A percentile compares a stretch with the other conserved stretches of the same genome.
phyloP scores from a whole-genome alignment of 345 rosid genomes.

The Brassica rapa region DNA sequence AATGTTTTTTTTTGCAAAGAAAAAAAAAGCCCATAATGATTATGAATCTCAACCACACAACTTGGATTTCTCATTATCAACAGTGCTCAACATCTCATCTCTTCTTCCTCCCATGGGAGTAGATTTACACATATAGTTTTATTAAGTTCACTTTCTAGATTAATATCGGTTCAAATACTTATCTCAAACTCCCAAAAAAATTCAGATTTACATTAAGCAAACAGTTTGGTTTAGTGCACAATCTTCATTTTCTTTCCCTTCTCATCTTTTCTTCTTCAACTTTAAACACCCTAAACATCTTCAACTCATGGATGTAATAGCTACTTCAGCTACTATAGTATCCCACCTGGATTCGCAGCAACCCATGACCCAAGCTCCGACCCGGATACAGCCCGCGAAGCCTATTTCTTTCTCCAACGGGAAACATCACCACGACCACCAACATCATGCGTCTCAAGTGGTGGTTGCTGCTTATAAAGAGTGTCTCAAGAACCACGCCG shows the following conservation, averaged over 20 bases:
- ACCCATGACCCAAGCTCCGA: constrained; percentile 52
- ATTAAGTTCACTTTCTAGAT: neutral
- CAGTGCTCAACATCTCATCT: constrained; percentile 25
- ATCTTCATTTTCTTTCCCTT: neutral
- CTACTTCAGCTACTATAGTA: constrained; percentile 35
- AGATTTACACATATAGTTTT: neutral
- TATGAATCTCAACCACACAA: constrained; percentile 66
- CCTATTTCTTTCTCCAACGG: constrained; percentile 67
- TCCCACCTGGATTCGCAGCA: constrained; percentile 51
- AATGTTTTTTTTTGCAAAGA: neutral
- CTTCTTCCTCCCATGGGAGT: constrained; percentile 20
- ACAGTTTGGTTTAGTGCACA: constrained; percentile 29
- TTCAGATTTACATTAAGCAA: neutral
- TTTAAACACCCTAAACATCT: constrained; percentile 41
- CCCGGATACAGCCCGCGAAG: constrained; percentile 59
- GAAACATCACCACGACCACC: constrained; percentile 49
- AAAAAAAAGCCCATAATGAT: constrained; percentile 34
- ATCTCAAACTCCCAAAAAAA: constrained; percentile 6
- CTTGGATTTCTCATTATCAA: constrained; percentile 56
- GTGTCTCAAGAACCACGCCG: constrained; percentile 84
- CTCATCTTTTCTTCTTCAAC: neutral
- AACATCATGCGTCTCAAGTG: constrained; percentile 39
- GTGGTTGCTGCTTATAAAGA: constrained; percentile 51
- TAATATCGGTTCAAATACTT: neutral
- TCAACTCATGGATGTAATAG: constrained; percentile 64